Conservation (phyloP, 371 early-diverging fungal genomes). For the Mucor velutinosus region DNA sequence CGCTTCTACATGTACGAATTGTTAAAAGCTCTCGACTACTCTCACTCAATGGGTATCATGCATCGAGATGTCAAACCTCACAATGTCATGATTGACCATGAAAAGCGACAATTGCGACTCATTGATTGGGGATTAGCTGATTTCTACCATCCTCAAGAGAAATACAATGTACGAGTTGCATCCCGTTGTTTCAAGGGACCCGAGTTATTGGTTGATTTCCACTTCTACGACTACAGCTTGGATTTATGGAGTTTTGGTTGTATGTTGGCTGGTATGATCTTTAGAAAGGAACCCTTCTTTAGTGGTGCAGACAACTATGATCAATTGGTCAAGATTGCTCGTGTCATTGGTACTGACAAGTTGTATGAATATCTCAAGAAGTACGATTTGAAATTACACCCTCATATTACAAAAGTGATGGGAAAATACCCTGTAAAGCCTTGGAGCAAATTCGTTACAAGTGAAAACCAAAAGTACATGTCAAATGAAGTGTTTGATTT, state of each 20-base stretch:
- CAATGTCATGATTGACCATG: conserved; percentile 99
- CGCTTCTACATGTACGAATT: conserved; percentile 97
- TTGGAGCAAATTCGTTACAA: conserved; percentile 90
- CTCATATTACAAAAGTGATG: conserved; percentile 83
- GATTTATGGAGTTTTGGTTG: conserved; percentile 99
- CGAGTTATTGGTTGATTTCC: conserved; percentile 98
- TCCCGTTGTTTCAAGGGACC: conserved; percentile 99
- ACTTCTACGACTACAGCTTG: conserved; percentile 98
- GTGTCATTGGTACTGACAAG: conserved; percentile 94
- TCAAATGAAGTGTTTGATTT: conserved; percentile 93
- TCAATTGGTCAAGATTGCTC: conserved; percentile 98
- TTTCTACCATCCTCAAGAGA: conserved; percentile 97
- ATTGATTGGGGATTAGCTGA: conserved; percentile 99
- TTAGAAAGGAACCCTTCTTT: conserved; percentile 99
- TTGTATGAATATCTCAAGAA: conserved; percentile 91
- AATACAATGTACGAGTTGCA: conserved; percentile 99
- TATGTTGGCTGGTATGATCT: conserved; percentile 99
- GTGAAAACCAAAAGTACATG: conserved; percentile 90
- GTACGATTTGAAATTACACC: conserved; percentile 91
- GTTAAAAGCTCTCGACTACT: conserved; percentile 94
- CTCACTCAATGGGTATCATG: conserved; percentile 99
- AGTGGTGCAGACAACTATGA: conserved; percentile 98
- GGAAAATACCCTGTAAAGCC: conserved; percentile 90
- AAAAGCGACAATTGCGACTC: conserved; percentile 87
- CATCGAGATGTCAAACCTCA: conserved; percentile 99